Evolutionary conservation across 2,329 filamentous ascomycete species (phyloP).

Genomic region (Exophiala lecanii-corni): DNA sequence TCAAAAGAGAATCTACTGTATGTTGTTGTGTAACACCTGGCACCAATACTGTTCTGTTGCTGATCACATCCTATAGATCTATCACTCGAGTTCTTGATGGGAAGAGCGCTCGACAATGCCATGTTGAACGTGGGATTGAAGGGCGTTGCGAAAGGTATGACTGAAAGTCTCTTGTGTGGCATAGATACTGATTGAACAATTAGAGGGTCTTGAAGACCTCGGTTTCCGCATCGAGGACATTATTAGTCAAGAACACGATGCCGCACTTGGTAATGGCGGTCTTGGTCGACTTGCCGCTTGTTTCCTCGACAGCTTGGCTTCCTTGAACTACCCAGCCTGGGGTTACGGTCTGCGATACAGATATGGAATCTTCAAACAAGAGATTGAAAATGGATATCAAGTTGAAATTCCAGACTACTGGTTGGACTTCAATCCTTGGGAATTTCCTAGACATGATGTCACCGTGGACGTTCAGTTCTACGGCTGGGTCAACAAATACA

Average conservation of each 20-base stretch:
- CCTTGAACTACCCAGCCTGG: slow-evolving; percentile 93
- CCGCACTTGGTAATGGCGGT: slow-evolving; percentile 91
- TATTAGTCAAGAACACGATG: slow-evolving; percentile 91
- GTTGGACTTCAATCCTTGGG: slow-evolving; percentile 99
- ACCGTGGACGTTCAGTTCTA: slow-evolving; percentile 82
- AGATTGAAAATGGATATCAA: slow-evolving; percentile 96
- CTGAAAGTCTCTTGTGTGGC: slow-evolving; percentile 1
- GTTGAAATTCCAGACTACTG: slow-evolving; percentile 98
- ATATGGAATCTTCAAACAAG: slow-evolving; percentile 99
- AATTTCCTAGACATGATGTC: slow-evolving; percentile 93
- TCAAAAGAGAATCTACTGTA: slow-evolving; percentile 88
- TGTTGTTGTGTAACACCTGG: no score
- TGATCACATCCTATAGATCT: slow-evolving; percentile 57
- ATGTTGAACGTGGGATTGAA: slow-evolving; percentile 95
- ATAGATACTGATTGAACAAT: slow-evolving; percentile 24
- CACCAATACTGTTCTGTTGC: background rate
- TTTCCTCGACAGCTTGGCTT: slow-evolving; percentile 93
- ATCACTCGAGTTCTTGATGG: slow-evolving; percentile 97
- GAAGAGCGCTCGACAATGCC: slow-evolving; percentile 91
- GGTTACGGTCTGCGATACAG: slow-evolving; percentile 93
- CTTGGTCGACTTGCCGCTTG: slow-evolving; percentile 91
- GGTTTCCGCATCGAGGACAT: slow-evolving; percentile 97
- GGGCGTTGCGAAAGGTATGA: slow-evolving; percentile 70
- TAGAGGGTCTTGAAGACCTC: slow-evolving; percentile 79
- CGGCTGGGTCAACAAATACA: slow-evolving; percentile 70